phyloP scores from a whole-genome alignment of 2,329 filamentous ascomycete genomes.

The Aureobasidium zeae region DNA sequence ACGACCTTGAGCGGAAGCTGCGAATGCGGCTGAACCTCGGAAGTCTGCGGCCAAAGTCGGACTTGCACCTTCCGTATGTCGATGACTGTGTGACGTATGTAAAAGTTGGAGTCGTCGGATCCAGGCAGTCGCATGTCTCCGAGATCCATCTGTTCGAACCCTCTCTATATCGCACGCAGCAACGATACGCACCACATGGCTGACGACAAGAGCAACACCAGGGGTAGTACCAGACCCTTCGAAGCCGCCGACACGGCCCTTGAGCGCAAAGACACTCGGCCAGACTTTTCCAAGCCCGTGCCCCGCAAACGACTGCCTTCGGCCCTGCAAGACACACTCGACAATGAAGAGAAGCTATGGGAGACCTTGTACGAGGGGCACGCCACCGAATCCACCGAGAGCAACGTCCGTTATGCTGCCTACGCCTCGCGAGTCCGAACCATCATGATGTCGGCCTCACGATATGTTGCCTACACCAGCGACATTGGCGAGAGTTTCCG shows the following conservation, averaged over 20 bases:
- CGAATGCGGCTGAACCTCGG: background rate
- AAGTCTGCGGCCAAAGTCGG: no score
- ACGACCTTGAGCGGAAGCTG: no score
- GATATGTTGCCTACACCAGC: conserved; percentile 91
- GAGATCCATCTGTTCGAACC: conserved; percentile 12
- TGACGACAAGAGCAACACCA: conserved; percentile 17
- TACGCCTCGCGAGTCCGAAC: conserved; percentile 61
- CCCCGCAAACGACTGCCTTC: conserved; percentile 44
- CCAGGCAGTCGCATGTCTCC: conserved; percentile 6
- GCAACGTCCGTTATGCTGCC: conserved; percentile 78
- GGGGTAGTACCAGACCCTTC: conserved; percentile 16
- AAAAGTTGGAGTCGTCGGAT: no score
- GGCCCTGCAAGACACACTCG: conserved; percentile 46
- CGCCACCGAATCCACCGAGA: conserved; percentile 71
- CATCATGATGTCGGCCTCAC: conserved; percentile 79
- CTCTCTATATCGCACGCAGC: background rate
- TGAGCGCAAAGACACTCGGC: conserved; percentile 34
- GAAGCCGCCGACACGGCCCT: conserved; percentile 31
- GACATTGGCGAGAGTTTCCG: conserved; percentile 96
- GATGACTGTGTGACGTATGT: no score
- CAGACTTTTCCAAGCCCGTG: conserved; percentile 41
- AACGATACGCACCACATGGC: conserved; percentile 3
- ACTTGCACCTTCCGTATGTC: no score
- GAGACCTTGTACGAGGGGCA: conserved; percentile 70
- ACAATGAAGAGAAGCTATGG: conserved; percentile 62